Conservation (phyloP, 163 green algal genomes). For the Scenedesmus sp. region DNA sequence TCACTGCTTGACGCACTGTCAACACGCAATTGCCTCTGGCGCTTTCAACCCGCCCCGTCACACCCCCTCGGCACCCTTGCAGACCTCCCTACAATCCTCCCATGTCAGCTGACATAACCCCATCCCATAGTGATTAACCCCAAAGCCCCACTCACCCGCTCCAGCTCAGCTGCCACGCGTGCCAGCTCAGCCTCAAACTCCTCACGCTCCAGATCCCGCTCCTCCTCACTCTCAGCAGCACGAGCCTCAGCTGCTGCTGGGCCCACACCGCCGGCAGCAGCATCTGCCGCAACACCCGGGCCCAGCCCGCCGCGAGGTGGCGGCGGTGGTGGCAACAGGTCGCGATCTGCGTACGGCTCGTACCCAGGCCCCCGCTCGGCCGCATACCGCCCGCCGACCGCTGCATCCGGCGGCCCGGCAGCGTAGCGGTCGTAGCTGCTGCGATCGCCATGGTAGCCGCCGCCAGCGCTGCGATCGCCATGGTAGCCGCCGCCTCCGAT, state of each 20-base stretch:
- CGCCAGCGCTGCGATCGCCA: background rate
- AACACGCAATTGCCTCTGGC: background rate
- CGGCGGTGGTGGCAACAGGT: slow-evolving; percentile 48
- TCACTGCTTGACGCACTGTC: background rate
- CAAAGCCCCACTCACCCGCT: slow-evolving; percentile 52
- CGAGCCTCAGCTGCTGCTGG: background rate
- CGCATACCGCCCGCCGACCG: slow-evolving; percentile 10
- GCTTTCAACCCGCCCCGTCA: background rate
- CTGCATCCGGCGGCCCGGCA: background rate
- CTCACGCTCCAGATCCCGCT: slow-evolving; percentile 68
- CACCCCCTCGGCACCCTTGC: too few species aligned
- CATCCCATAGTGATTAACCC: background rate
- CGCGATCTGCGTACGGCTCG: slow-evolving; percentile 21
- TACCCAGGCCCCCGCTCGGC: background rate
- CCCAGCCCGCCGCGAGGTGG: slow-evolving; percentile 44
- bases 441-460: background rate
- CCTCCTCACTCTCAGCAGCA: slow-evolving; percentile 60
- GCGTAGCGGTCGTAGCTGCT: slow-evolving; percentile 10
- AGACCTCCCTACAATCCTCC: background rate
- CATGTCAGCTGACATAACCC: background rate
- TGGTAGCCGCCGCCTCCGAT: slow-evolving; percentile 1
- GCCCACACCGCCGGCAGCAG: slow-evolving; percentile 6
- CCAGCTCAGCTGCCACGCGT: slow-evolving; percentile 67
- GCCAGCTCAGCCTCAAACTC: slow-evolving; percentile 82
- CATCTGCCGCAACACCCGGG: background rate